Base-by-base conservation (phyloP, 2,329 filamentous ascomycete species). In the Phyllosticta citrichinensis region DNA sequence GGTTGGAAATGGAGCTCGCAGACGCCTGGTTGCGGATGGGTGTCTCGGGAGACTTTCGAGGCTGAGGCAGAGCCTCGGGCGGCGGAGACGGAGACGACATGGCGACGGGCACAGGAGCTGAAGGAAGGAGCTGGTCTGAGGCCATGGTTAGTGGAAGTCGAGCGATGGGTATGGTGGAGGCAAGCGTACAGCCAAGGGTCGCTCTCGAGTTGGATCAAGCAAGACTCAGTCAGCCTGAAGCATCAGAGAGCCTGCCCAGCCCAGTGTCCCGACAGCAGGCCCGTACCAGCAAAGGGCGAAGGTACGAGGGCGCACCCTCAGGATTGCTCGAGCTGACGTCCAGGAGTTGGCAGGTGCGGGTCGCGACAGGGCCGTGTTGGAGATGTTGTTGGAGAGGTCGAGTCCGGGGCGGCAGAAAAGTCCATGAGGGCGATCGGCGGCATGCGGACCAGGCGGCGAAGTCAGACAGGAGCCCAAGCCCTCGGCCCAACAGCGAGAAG, bases 61-160 rank as follows among this genome's bases (percentile, higher is more conserved):
- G 52, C 53, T 60, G 58, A 30, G 58, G 58, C 24, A 60, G 58
- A 24, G 58, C 58, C 53, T 60, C 58, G 22, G 58, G 58, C 53
- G 58, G 58, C 40, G 58, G 58, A n/a, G 58, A 60, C 40, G 58
- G 58, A n/a, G 58, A 60, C 53, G 58, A 60, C 58, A 60, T 60
- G 17, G 12, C 17, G 53, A 30, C 33, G 14, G 35, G 47, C 11
- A 20, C 14, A 10, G 40, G 53, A 19, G 35, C 52, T 19, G 12
- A 17, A 33, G 53, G 33, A 51, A 22, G n/a, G 52, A 25, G 6
- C 58, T 60, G 40, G 35, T 5, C n/a, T 53, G 14, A 52, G 27
- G 22, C 33, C n/a, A 52, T 19, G 51, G 58, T 17, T 24, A 60
- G 58, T 47, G 17, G n/a, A n/a, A 47, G 1, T 47, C n/a, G 40